phyloP scores from a whole-genome alignment of 192 early-diverging fungal species.

The Backusella luteola region DNA sequence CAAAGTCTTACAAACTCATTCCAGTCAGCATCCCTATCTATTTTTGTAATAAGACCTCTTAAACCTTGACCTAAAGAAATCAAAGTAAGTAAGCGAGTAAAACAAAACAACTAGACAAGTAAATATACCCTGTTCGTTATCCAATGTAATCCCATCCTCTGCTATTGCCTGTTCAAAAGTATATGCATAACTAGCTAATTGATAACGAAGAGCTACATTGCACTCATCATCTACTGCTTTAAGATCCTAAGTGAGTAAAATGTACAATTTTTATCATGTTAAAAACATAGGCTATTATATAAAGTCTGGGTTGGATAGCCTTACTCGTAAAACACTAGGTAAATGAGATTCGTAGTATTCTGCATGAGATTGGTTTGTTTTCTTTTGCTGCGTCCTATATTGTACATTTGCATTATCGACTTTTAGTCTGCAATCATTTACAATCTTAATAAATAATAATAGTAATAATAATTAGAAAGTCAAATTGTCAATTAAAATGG shows the following conservation, averaged over 20 bases:
- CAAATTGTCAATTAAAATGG: neutral
- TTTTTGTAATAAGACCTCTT: constrained; percentile 50
- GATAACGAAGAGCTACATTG: constrained; percentile 76
- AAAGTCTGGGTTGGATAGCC: neutral
- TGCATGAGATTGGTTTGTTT: constrained; percentile 70
- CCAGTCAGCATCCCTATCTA: constrained; percentile 63
- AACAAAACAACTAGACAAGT: neutral
- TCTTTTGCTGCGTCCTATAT: constrained; percentile 79
- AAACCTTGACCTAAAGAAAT: constrained; percentile 29
- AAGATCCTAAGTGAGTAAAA: neutral
- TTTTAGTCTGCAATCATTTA: constrained; percentile 85
- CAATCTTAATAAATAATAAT: constrained; percentile 66
- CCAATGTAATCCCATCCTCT: constrained; percentile 67
- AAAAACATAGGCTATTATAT: constrained; percentile 6
- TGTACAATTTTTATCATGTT: neutral
- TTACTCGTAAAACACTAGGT: constrained; percentile 79
- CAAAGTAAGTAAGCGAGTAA: neutral
- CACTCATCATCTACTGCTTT: constrained; percentile 87
- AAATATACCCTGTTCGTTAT: constrained; percentile 35
- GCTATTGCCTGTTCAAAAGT: constrained; percentile 76
- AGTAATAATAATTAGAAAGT: neutral
- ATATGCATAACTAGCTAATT: constrained; percentile 77
- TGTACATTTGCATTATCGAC: constrained; percentile 77
- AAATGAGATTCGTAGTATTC: constrained; percentile 81
- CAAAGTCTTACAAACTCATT: constrained; percentile 49